Percentiles rank a stretch among this genome's conserved stretches.
phyloP scores from a whole-genome alignment of 2,329 filamentous ascomycete species.

The Myotisia sp. region DNA sequence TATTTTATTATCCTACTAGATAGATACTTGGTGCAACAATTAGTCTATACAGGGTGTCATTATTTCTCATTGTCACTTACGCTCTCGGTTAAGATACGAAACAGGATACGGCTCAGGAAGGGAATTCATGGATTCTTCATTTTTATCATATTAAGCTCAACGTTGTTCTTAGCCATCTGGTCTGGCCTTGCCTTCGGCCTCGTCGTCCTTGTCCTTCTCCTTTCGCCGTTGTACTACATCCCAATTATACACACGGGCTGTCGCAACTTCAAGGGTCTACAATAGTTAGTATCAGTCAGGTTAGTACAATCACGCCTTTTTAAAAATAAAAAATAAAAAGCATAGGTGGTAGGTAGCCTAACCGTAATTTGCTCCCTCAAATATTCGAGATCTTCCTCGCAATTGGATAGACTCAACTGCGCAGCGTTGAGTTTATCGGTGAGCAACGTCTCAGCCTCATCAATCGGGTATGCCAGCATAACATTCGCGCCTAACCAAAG shows the following conservation, averaged over 20 bases:
- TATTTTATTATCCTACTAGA: too few relatives aligned
- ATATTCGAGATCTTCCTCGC: slow-evolving; percentile 93
- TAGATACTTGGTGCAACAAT: too few relatives aligned
- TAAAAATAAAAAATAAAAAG: slow-evolving; percentile 1
- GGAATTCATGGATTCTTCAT: too few relatives aligned
- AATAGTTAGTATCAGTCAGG: slow-evolving; percentile 14
- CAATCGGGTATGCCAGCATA: slow-evolving; percentile 87
- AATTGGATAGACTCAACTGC: slow-evolving; percentile 66
- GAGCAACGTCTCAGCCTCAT: slow-evolving; percentile 70
- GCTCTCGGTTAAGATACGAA: too few relatives aligned
- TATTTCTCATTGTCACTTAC: too few relatives aligned
- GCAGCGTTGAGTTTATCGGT: slow-evolving; percentile 64
- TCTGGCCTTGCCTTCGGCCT: slow-evolving; percentile 22
- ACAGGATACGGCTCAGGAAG: too few relatives aligned
- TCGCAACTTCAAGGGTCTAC: slow-evolving; percentile 89
- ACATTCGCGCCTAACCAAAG: slow-evolving; percentile 98
- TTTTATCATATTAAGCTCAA: too few relatives aligned
- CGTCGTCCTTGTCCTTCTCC: slow-evolving; percentile 49
- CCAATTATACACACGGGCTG: slow-evolving; percentile 98
- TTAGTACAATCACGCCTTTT: too few relatives aligned
- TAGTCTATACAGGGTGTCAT: too few relatives aligned
- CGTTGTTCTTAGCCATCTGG: too few relatives aligned
- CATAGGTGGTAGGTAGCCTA: slow-evolving; percentile 21
- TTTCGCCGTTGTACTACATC: slow-evolving; percentile 92
- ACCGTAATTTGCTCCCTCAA: slow-evolving; percentile 92